Conservation (phyloP, 495 filamentous ascomycete genomes). For the Rostrohypoxylon terebratum region DNA sequence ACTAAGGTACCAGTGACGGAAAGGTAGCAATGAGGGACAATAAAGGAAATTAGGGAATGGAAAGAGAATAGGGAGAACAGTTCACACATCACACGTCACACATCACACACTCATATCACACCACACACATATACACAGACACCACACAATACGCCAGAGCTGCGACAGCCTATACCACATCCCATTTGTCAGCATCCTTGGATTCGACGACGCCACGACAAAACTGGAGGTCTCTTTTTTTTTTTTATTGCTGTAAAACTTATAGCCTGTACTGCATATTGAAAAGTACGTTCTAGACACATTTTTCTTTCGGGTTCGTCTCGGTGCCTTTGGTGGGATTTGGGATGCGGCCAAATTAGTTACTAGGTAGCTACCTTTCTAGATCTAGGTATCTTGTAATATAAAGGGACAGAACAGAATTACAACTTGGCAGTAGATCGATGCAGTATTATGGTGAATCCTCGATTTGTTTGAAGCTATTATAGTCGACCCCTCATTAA, state of each 20-base stretch:
- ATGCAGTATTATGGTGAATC: background rate
- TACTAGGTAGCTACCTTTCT: constrained; percentile 19
- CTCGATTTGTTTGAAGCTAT: background rate
- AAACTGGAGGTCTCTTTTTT: constrained; percentile 33
- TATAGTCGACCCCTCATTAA: too few relatives aligned
- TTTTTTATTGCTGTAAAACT: constrained; percentile 43
- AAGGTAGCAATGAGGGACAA: constrained; percentile 27
- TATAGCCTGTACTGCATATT: constrained; percentile 49
- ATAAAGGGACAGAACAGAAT: constrained; percentile 31
- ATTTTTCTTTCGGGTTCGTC: constrained; percentile 28
- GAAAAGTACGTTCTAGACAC: constrained; percentile 23
- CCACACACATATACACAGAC: background rate
- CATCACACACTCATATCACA: background rate
- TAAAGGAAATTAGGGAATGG: background rate
- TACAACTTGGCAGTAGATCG: constrained; percentile 13
- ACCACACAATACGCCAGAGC: constrained; percentile 15
- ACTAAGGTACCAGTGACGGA: constrained; percentile 30
- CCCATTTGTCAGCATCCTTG: constrained; percentile 39
- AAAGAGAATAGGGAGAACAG: constrained; percentile 12
- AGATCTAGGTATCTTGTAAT: constrained; percentile 44
- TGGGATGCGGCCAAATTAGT: constrained; percentile 14
- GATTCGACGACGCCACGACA: constrained; percentile 49
- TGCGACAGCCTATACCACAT: constrained; percentile 40
- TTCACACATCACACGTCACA: constrained; percentile 17
- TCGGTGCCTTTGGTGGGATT: constrained; percentile 12